These are phyloP conservation scores for Talaromyces liani DNA, from an alignment of 495 filamentous ascomycete genomes.

Conservation along the genomic window DNA sequence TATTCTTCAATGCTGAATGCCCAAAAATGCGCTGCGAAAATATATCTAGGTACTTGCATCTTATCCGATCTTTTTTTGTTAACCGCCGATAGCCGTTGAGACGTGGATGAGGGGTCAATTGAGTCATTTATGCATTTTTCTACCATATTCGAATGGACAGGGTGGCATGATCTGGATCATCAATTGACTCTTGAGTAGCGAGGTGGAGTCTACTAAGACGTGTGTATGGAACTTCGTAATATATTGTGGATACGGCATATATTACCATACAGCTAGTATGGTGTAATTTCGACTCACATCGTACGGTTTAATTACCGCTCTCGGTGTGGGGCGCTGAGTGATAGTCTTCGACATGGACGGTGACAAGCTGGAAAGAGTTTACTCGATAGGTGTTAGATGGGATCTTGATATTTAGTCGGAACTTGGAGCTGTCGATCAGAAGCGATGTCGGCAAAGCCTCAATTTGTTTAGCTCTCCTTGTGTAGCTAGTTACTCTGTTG, in stretches of 20 bases:
- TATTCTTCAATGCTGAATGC: background rate
- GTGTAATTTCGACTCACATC: background rate
- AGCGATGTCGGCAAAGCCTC: conserved; percentile 1
- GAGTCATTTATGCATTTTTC: background rate
- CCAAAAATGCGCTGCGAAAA: background rate
- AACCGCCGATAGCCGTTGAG: background rate
- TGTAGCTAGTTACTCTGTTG: background rate
- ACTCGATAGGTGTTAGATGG: background rate
- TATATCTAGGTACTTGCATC: background rate
- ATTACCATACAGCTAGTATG: background rate
- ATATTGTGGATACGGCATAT: background rate
- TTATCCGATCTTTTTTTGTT: background rate
- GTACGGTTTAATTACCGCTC: conserved; percentile 1
- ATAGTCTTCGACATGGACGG: background rate
- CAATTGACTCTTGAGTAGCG: background rate
- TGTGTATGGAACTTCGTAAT: background rate
- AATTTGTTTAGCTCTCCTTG: background rate
- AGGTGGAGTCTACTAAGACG: background rate
- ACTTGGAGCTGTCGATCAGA: background rate
- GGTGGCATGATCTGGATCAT: background rate
- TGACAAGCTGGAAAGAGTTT: background rate
- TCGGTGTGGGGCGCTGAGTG: background rate
- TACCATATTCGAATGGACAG: background rate
- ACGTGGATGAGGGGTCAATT: background rate
- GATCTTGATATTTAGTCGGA: background rate